Conservation (phyloP, 257 asterid species). For the Gentiana straminea region DNA sequence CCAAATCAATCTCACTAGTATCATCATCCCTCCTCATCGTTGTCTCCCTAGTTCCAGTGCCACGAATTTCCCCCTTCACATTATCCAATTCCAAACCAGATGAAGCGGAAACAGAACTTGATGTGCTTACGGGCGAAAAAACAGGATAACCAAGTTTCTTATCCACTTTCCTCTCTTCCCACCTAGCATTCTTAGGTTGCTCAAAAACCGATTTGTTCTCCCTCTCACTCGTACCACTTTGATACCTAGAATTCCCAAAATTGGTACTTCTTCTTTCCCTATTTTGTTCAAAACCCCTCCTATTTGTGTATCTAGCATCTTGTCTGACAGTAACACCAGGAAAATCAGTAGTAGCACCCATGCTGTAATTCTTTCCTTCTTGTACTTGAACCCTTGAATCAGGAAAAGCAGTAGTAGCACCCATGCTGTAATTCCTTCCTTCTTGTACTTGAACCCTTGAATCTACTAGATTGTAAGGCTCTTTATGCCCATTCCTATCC, state of each 20-base stretch:
- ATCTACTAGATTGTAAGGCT: constrained; percentile 7
- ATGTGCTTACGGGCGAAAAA: constrained; percentile 24
- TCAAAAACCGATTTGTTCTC: constrained; percentile 11
- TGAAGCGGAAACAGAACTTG: constrained; percentile 26
- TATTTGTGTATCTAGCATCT: constrained; percentile 15
- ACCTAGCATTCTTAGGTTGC: constrained; percentile 6
- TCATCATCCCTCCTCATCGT: constrained; percentile 10
- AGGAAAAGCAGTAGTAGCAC: neutral
- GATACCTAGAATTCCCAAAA: constrained; percentile 15
- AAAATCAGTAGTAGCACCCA: constrained; percentile 28
- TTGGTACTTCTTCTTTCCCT: constrained; percentile 25
- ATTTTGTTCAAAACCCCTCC: constrained; percentile 29
- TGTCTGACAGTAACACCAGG: constrained; percentile 40
- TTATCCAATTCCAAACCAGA: constrained; percentile 27
- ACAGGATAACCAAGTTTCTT: constrained; percentile 36
- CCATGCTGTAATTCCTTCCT: constrained; percentile 11
- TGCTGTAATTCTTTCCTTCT: constrained; percentile 13
- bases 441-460: constrained; percentile 24
- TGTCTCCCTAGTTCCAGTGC: constrained; percentile 15
- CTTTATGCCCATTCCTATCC: constrained; percentile 22
- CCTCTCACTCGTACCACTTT: constrained; percentile 12
- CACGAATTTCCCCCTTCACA: constrained; percentile 15
- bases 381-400: constrained; percentile 20
- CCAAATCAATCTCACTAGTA: constrained; percentile 19
- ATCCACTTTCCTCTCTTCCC: constrained; percentile 14